Evolutionary conservation across 768 basidiomycete genomes (phyloP).

Genomic region (Paxillus involutus): DNA sequence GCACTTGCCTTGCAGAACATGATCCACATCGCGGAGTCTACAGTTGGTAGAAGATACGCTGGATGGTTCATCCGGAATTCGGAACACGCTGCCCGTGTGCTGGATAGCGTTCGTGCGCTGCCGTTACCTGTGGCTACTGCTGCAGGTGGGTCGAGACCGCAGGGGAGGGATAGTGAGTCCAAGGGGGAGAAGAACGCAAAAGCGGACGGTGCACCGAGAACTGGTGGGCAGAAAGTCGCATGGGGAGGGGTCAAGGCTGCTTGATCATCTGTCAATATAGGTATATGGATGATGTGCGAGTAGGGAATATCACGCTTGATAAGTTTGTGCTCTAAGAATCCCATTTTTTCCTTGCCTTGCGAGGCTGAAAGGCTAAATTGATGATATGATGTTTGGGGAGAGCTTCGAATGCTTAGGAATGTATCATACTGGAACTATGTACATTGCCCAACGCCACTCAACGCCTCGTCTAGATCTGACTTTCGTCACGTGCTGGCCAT

Average conservation of each 20-base stretch:
- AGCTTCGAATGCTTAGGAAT: too few relatives aligned
- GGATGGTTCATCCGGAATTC: constrained; percentile 98
- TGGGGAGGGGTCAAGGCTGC: constrained; percentile 40
- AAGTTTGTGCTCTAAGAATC: too few relatives aligned
- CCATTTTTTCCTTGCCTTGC: too few relatives aligned
- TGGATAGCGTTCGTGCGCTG: constrained; percentile 68
- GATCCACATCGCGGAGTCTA: constrained; percentile 95
- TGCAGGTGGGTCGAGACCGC: constrained; percentile 1
- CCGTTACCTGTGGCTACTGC: constrained; percentile 44
- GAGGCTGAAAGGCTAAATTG: not conserved
- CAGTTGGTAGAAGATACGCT: constrained; percentile 88
- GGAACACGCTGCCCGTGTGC: constrained; percentile 85
- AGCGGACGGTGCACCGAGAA: constrained; percentile 32
- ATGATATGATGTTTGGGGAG: not conserved
- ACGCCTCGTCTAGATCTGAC: too few relatives aligned
- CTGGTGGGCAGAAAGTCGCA: constrained; percentile 57
- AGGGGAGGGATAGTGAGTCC: constrained; percentile 16
- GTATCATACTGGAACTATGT: too few relatives aligned
- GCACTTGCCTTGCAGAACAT: constrained; percentile 62
- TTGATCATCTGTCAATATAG: constrained; percentile 4
- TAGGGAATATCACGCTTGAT: not conserved
- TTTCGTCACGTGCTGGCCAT: not conserved
- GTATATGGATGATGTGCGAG: not conserved
- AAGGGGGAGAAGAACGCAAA: constrained; percentile 25
- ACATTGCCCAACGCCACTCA: too few relatives aligned